These are phyloP conservation scores for Zelopaecilomyces penicillatus DNA, from an alignment of 2,329 filamentous ascomycete species.

Conservation along the genomic window DNA sequence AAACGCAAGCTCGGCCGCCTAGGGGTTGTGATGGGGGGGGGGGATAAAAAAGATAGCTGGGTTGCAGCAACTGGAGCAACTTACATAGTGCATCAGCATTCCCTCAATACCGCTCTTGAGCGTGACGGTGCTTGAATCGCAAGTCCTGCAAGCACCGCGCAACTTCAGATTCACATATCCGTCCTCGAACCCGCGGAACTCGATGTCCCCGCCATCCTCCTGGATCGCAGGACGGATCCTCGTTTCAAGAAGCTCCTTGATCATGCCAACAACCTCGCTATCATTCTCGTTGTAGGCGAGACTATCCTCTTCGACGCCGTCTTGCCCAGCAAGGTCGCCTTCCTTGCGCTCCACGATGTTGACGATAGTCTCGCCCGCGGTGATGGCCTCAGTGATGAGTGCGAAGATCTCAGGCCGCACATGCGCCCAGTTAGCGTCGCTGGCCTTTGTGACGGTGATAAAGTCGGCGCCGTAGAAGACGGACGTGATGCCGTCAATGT, in stretches of 20 bases:
- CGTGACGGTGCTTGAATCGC: conserved; percentile 93
- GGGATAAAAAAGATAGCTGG: not conserved
- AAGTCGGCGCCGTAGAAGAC: conserved; percentile 94
- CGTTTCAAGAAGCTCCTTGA: conserved; percentile 94
- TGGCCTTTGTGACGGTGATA: conserved; percentile 90
- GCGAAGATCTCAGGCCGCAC: conserved; percentile 93
- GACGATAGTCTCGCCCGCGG: conserved; percentile 73
- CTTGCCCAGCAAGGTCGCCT: conserved; percentile 32
- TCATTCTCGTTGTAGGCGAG: conserved; percentile 84
- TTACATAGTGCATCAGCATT: conserved; percentile 94
- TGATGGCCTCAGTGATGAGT: conserved; percentile 87
- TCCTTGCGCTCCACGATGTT: conserved; percentile 56
- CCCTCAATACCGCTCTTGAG: conserved; percentile 96
- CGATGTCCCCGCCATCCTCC: conserved; percentile 95
- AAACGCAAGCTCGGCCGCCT: too few species aligned
- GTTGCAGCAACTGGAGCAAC: conserved; percentile 25
- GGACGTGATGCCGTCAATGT: conserved; percentile 86
- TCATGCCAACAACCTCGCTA: conserved; percentile 93
- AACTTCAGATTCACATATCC: conserved; percentile 82
- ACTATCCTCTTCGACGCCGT: conserved; percentile 49
- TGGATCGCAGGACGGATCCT: conserved; percentile 92
- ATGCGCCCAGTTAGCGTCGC: conserved; percentile 85
- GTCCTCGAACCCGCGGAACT: conserved; percentile 78
- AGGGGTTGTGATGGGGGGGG: too few species aligned
- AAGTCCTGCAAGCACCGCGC: conserved; percentile 87